Evolutionary conservation across 148 eudicot genomes (phyloP).

Genomic region (Vaccinium darrowii): DNA sequence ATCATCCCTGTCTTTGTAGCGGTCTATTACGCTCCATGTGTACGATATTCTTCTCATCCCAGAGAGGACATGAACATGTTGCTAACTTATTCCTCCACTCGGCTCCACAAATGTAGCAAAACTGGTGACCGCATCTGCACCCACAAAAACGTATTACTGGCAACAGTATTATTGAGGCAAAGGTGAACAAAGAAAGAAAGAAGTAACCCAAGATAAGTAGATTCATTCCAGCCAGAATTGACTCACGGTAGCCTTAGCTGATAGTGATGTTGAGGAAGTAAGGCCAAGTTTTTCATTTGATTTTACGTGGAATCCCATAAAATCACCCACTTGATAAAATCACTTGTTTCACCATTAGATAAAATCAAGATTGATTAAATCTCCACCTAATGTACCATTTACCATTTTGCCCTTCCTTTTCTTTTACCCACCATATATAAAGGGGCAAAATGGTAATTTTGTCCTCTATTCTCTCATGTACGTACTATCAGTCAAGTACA

Average conservation of each 20-base stretch:
- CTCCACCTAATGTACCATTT: too few species aligned
- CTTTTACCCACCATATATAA: too few species aligned
- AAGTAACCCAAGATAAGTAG: not conserved
- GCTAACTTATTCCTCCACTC: conserved; percentile 43
- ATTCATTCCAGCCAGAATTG: not conserved
- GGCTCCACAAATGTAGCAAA: conserved; percentile 48
- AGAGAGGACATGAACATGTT: conserved; percentile 43
- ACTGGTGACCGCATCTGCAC: conserved; percentile 38
- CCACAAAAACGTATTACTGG: not conserved
- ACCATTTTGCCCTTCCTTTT: too few species aligned
- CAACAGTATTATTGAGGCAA: not conserved
- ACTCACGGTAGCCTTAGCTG: not conserved
- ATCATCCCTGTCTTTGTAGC: conserved; percentile 19
- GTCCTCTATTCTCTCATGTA: too few species aligned
- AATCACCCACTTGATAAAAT: too few species aligned
- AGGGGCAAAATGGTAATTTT: too few species aligned
- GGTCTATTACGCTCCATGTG: not conserved
- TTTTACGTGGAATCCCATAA: too few species aligned
- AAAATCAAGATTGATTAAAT: too few species aligned
- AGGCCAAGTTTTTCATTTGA: too few species aligned
- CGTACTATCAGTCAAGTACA: too few species aligned
- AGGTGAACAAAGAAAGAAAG: not conserved
- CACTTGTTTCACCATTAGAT: too few species aligned
- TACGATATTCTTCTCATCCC: conserved; percentile 37
- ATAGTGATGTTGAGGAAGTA: not conserved